phyloP scores from a whole-genome alignment of 306 rosid species.

The Clitoria ternatea region DNA sequence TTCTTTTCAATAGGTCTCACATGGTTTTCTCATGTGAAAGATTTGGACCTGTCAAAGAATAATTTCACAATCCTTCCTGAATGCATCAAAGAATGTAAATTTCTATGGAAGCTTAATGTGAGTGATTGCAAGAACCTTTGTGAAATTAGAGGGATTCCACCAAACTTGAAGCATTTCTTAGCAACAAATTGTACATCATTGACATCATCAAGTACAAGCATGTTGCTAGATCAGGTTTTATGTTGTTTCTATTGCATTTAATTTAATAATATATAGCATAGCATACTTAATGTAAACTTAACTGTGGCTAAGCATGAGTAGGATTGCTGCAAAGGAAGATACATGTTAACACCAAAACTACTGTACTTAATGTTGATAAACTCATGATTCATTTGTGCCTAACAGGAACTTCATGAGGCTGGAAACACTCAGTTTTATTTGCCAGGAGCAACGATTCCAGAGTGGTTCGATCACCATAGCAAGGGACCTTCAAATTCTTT shows the following conservation, averaged over 20 bases:
- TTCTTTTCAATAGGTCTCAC: not conserved
- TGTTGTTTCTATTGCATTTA: not conserved
- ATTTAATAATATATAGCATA: not conserved
- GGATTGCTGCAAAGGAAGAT: too few species aligned
- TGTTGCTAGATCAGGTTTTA: not conserved
- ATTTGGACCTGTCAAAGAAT: not conserved
- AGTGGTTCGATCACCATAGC: not conserved
- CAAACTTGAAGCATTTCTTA: not conserved
- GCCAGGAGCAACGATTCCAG: not conserved
- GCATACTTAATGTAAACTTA: too few species aligned
- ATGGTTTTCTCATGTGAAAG: not conserved
- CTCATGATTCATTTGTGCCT: not conserved
- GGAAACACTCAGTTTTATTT: not conserved
- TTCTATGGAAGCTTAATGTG: not conserved
- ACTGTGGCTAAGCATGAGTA: too few species aligned
- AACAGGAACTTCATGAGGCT: not conserved
- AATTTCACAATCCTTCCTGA: not conserved
- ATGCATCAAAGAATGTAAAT: not conserved
- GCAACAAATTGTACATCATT: not conserved
- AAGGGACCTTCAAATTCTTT: not conserved
- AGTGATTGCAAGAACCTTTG: not conserved
- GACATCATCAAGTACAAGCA: not conserved
- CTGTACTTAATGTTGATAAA: not conserved
- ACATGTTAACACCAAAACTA: too few species aligned
- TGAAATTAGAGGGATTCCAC: slow-evolving; percentile 15